Conservation (phyloP, 179 eudicot species). For the Beta macrorhiza region DNA sequence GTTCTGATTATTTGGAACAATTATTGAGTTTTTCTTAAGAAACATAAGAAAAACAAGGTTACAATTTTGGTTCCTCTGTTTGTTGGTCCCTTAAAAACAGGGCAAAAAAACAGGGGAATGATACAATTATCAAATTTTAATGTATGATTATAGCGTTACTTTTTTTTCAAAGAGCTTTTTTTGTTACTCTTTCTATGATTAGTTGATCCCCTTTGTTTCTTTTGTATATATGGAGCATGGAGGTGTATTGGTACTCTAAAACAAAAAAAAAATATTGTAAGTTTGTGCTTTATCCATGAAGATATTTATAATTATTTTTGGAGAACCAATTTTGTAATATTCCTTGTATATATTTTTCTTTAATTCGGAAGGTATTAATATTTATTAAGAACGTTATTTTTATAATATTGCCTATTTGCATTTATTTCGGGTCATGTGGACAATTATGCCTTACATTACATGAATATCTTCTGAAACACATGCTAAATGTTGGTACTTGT, state of each 20-base stretch:
- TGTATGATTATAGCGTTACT: background rate
- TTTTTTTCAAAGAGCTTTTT: background rate
- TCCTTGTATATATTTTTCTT: background rate
- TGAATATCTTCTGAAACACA: background rate
- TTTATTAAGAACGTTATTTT: background rate
- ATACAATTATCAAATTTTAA: background rate
- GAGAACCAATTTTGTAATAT: background rate
- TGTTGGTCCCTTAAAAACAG: slow-evolving; percentile 6
- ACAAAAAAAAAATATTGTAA: background rate
- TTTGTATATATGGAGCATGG: slow-evolving; percentile 18
- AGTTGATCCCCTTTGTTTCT: slow-evolving; percentile 24
- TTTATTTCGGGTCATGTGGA: background rate
- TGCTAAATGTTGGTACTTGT: background rate
- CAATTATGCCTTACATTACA: background rate
- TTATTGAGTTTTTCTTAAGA: slow-evolving; percentile 41
- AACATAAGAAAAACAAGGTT: background rate
- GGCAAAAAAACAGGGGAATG: slow-evolving; percentile 25
- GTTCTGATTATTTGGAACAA: slow-evolving; percentile 69
- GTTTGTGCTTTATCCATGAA: background rate
- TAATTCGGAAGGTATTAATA: background rate
- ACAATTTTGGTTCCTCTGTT: slow-evolving; percentile 10
- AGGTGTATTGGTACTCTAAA: background rate
- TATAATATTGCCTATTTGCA: background rate
- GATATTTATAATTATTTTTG: background rate
- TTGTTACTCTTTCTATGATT: background rate